Conservation (phyloP, 1,284 basidiomycete genomes). For the Ustilago crameri region DNA sequence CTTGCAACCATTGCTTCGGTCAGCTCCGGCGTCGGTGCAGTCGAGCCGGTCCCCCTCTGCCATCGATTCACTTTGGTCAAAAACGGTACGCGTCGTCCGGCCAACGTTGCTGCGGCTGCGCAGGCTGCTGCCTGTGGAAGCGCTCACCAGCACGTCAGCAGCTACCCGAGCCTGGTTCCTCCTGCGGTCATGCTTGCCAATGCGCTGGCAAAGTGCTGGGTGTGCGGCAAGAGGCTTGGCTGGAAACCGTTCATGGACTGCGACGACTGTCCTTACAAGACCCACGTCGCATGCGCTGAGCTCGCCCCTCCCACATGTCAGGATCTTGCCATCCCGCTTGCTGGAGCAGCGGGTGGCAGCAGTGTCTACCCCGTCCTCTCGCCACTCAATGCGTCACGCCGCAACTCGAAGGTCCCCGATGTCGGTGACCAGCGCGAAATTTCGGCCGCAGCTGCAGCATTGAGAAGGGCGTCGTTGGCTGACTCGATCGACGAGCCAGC, state of each 20-base stretch:
- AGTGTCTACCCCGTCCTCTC: conserved; percentile 33
- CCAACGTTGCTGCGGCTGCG: conserved; percentile 36
- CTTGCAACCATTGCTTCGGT: conserved; percentile 58
- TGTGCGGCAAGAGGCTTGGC: conserved; percentile 60
- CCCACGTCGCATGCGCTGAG: conserved; percentile 61
- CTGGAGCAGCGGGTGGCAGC: conserved; percentile 14
- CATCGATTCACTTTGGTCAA: conserved; percentile 65
- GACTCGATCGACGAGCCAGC: conserved; percentile 22
- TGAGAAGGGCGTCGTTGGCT: conserved; percentile 22
- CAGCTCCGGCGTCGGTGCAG: conserved; percentile 22
- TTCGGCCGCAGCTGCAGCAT: conserved; percentile 46
- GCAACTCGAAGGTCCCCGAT: conserved; percentile 38
- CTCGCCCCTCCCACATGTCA: conserved; percentile 60
- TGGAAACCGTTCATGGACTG: conserved; percentile 65
- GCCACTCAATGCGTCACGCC: conserved; percentile 38
- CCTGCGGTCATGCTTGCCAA: conserved; percentile 63
- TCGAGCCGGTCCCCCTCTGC: conserved; percentile 44
- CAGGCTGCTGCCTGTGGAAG: conserved; percentile 25
- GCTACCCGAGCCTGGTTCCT: conserved; percentile 50
- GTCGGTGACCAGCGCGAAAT: conserved; percentile 41
- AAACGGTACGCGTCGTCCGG: conserved; percentile 57
- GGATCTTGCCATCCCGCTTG: conserved; percentile 48
- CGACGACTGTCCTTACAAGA: conserved; percentile 65
- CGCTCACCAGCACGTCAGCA: conserved; percentile 18
- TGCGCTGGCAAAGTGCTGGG: conserved; percentile 62